Percentiles rank a stretch among this genome's conserved stretches.
Evolutionary conservation across 768 basidiomycete species (phyloP).

Genomic region (Russula sp.): DNA sequence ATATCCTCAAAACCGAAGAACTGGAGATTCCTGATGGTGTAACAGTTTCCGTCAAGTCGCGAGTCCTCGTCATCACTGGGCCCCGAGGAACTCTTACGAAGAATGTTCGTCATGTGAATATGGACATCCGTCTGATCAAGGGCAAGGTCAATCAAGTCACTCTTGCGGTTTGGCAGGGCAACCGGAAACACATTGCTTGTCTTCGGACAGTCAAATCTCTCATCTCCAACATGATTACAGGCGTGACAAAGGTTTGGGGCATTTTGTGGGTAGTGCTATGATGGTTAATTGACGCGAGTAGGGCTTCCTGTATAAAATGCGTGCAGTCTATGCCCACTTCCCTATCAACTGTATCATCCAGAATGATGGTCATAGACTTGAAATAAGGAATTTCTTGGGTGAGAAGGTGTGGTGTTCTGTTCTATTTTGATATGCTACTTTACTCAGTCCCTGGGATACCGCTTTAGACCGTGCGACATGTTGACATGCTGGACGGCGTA

Average conservation of each 20-base stretch:
- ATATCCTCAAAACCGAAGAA: conserved; percentile 90
- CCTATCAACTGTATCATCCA: conserved; percentile 98
- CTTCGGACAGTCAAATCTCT: conserved; percentile 91
- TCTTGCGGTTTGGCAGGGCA: conserved; percentile 96
- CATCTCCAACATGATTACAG: conserved; percentile 96
- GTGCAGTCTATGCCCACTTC: conserved; percentile 98
- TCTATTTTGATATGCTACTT: not conserved
- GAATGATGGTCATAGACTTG: conserved; percentile 59
- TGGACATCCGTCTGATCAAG: conserved; percentile 85
- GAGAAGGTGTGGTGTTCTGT: conserved; percentile 60
- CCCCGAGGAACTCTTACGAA: conserved; percentile 91
- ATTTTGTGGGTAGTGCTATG: not conserved
- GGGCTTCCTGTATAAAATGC: conserved; percentile 99
- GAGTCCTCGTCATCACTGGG: conserved; percentile 86
- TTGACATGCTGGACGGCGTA: conserved; percentile 88
- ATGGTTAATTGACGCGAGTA: conserved; percentile 26
- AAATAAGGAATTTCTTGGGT: conserved; percentile 94
- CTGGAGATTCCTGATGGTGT: conserved; percentile 83
- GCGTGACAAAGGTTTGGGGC: conserved; percentile 79
- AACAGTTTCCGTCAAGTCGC: conserved; percentile 81
- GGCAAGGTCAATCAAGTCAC: conserved; percentile 73
- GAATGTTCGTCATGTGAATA: conserved; percentile 87
- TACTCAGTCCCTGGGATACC: not conserved
- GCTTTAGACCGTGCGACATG: conserved; percentile 77
- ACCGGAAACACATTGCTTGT: conserved; percentile 97